Conservation (phyloP, 371 early-diverging fungal genomes). For the Mortierella sp. region DNA sequence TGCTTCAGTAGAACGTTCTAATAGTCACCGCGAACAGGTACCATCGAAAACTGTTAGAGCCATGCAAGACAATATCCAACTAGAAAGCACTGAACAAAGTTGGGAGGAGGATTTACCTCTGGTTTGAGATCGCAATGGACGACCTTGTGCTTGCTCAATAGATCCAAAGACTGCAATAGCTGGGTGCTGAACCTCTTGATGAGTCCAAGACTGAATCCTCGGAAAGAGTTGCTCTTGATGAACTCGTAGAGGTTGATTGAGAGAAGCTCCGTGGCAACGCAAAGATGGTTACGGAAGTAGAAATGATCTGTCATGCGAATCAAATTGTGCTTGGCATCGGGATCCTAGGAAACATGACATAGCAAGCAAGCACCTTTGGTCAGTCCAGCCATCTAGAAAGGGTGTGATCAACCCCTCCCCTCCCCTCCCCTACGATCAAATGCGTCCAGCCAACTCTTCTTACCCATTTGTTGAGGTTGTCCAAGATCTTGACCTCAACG, state of each 20-base stretch:
- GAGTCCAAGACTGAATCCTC: constrained; percentile 87
- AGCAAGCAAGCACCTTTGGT: not conserved
- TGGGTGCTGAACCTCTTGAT: constrained; percentile 88
- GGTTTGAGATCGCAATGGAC: constrained; percentile 99
- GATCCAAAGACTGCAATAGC: constrained; percentile 82
- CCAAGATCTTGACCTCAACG: constrained; percentile 94
- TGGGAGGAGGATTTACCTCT: too few species aligned
- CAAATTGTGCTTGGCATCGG: constrained; percentile 81
- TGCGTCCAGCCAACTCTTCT: constrained; percentile 4
- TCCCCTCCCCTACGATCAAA: too few species aligned
- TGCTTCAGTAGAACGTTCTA: constrained; percentile 82
- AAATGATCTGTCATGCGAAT: constrained; percentile 92
- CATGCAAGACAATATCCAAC: too few species aligned
- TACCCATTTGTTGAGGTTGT: constrained; percentile 76
- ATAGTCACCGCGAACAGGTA: too few species aligned
- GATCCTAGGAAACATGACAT: constrained; percentile 68
- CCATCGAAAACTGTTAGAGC: too few species aligned
- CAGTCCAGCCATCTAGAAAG: too few species aligned
- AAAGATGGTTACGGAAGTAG: constrained; percentile 93
- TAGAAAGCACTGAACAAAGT: too few species aligned
- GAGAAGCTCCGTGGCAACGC: constrained; percentile 91
- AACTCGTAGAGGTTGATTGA: constrained; percentile 98
- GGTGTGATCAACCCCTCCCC: too few species aligned
- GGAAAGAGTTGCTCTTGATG: constrained; percentile 92
- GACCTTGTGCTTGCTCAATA: constrained; percentile 82